A percentile compares a stretch with the other conserved stretches of the same genome.
Conservation (phyloP, 805 yeast species). For the Wickerhamiella spandovensis region DNA sequence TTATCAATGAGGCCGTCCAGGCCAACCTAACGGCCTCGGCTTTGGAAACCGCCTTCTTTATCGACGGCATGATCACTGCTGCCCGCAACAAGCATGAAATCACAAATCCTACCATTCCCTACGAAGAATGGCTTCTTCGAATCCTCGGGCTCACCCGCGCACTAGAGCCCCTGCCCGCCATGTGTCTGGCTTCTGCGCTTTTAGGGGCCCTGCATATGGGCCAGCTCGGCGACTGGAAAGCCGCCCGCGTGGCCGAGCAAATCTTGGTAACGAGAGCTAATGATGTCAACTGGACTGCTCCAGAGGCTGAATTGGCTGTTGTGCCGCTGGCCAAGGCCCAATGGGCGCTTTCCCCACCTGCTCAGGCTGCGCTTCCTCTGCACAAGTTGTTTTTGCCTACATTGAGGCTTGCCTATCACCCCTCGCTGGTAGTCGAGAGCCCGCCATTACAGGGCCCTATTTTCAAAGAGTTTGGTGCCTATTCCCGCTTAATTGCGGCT, state of each 20-base stretch:
- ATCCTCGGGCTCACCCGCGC: slow-evolving; percentile 3
- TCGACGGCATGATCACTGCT: slow-evolving; percentile 14
- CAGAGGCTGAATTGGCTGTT: slow-evolving; percentile 2
- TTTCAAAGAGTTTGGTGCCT: slow-evolving; percentile 8
- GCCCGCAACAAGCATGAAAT: slow-evolving; percentile 10
- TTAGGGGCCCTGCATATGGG: not conserved
- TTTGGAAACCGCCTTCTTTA: slow-evolving; percentile 1
- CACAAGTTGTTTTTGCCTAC: not conserved
- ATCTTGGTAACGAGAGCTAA: not conserved
- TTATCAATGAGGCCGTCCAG: slow-evolving; percentile 10
- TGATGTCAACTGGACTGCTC: not conserved
- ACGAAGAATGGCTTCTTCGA: slow-evolving; percentile 5
- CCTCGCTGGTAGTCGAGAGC: not conserved
- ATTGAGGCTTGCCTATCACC: not conserved
- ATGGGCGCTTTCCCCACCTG: slow-evolving; percentile 1
- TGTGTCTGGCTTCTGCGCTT: slow-evolving; percentile 8
- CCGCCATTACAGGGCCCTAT: not conserved
- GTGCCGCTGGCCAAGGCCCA: slow-evolving; percentile 3
- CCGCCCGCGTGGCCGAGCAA: not conserved
- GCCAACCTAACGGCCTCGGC: slow-evolving; percentile 1
- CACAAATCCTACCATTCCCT: slow-evolving; percentile 14
- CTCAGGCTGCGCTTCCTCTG: slow-evolving; percentile 9
- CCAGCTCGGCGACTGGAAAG: not conserved
- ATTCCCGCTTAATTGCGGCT: slow-evolving; percentile 2
- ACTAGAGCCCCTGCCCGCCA: slow-evolving; percentile 10